Evolutionary conservation across 441 rosid species (phyloP), one percentile per base, ranked within the genome.

Genomic region (Erysimum pusillum): DNA sequence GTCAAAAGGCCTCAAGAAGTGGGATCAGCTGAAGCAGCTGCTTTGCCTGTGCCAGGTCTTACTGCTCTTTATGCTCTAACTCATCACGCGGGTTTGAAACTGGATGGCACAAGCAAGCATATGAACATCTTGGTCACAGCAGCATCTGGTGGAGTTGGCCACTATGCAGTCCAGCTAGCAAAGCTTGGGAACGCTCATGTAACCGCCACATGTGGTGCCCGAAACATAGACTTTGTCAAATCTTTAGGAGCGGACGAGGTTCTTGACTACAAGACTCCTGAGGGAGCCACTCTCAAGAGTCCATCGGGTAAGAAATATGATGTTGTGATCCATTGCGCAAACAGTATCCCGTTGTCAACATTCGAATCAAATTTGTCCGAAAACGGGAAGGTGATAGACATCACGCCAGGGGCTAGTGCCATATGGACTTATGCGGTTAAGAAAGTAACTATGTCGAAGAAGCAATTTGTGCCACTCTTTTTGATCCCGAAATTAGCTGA

Each of bases 111-210:
- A 6, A 85, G 84, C 22, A 25, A 81, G 59, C 84, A 69, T 64
- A 79, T 38, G 61, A 91, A 91, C 83, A 80, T 93, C 73, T 81
- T 89, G 38, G 63, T 93, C 63, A 89, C 95, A 9, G 90, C 95
- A 49, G 92, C 91, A 51, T 91, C 97, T 0, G 97, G 95, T 15
- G 93, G 93, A 0, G 98, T 93, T 4, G 93, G 95, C 46, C 97
- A 89, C 61, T 91, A 88, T 14, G 92, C 90, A 0, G 90, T 91
- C 76, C 96, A 91, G 63, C 69, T 92, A 1, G 96, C 93, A 12
- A 92, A 92, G 82, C 87, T 87, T 11, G 94, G 86, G 60, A 92
- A 90, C 67, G 75, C 91, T 9, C 91, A 90, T 38, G 93, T 87
- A 60, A 90, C 94, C 4, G 97, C 97, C 70, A 88, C 97, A 11